phyloP scores from a whole-genome alignment of 495 filamentous ascomycete genomes.

The Aspergillus cavernicola region DNA sequence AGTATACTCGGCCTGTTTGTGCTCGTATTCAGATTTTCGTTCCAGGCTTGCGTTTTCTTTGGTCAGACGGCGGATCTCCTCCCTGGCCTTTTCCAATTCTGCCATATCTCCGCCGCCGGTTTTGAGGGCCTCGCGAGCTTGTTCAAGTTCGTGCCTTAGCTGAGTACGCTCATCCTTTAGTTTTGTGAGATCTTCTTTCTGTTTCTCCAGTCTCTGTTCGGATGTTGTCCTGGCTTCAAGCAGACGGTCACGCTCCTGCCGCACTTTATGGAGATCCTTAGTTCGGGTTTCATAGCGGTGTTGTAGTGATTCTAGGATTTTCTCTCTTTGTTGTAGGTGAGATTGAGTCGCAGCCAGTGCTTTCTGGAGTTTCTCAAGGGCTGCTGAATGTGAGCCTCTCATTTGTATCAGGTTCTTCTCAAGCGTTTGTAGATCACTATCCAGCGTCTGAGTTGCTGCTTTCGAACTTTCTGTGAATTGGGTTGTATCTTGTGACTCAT shows the following conservation, averaged over 20 bases:
- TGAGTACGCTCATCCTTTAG: conserved; percentile 47
- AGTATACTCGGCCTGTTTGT: conserved; percentile 55
- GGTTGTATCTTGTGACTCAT: conserved; percentile 29
- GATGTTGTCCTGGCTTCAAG: conserved; percentile 19
- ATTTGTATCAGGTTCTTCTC: conserved; percentile 37
- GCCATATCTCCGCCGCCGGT: conserved; percentile 47
- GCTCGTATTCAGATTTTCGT: conserved; percentile 47
- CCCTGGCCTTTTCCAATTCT: conserved; percentile 43
- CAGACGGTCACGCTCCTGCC: conserved; percentile 34
- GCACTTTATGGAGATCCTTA: conserved; percentile 33
- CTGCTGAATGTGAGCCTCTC: conserved; percentile 26
- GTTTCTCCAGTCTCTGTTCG: conserved; percentile 36
- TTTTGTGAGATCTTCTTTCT: conserved; percentile 39
- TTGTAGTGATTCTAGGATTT: conserved; percentile 30
- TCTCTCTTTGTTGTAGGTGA: conserved; percentile 27
- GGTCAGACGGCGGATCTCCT: conserved; percentile 40
- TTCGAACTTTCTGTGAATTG: conserved; percentile 36
- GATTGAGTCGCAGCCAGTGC: conserved; percentile 19
- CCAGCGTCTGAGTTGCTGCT: conserved; percentile 29
- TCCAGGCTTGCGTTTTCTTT: conserved; percentile 41
- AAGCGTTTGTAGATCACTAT: conserved; percentile 28
- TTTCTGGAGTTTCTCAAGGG: conserved; percentile 28
- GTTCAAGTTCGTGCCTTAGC: conserved; percentile 47
- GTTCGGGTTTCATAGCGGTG: conserved; percentile 44
- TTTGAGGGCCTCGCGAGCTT: conserved; percentile 44